Evolutionary conservation across 371 early-diverging fungal species (phyloP), one percentile per base, ranked within the genome.

Genomic region (Rhizopus sp.): DNA sequence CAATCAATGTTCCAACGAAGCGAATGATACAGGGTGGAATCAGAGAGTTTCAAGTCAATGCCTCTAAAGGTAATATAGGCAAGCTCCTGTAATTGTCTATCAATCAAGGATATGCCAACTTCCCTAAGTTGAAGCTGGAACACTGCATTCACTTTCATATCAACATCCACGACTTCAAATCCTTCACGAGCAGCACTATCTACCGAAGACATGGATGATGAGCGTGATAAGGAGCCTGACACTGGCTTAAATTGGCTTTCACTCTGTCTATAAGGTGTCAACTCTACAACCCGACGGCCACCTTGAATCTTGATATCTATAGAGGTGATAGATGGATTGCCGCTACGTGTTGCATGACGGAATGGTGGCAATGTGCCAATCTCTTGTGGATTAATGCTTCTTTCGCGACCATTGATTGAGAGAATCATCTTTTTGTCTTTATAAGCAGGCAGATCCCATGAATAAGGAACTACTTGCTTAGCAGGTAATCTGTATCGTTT

Each of bases 391-490:
- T 91, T 93, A 47, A 96, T 84, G 9, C 85, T 80, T 33, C 95
- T 79, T 53, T 92, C 88, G 6, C 77, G 68, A 7, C 89, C 92
- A 55, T 87, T 84, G 7, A 91, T 87, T 30, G 72, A 76, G 30
- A 96, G 50, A 13, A 89, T 86, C 39, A 96, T 68, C 7, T 81
- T 72, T 64, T 94, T 96, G n/a, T 85, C 80, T 23, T 79, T 74
- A 4, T 84, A 70, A 7, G 91, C 86, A 15, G 98, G 99, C 57
- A 86, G 73, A 62, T 99, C 99, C 96, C 97, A 97, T 1, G 98
- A 89, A 58, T 96, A 99, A n/a, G 87, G 81, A 57, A 88, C 73
- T 1, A 87, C 70, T 60, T 85, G 76, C 9, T 86, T 84, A 0
- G 89, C 73, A 17, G 83, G 75, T 44, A 94, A 68, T 13, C 66